Conservation (phyloP, 2,329 filamentous ascomycete species). For the Fusarium pseudocircinatum region DNA sequence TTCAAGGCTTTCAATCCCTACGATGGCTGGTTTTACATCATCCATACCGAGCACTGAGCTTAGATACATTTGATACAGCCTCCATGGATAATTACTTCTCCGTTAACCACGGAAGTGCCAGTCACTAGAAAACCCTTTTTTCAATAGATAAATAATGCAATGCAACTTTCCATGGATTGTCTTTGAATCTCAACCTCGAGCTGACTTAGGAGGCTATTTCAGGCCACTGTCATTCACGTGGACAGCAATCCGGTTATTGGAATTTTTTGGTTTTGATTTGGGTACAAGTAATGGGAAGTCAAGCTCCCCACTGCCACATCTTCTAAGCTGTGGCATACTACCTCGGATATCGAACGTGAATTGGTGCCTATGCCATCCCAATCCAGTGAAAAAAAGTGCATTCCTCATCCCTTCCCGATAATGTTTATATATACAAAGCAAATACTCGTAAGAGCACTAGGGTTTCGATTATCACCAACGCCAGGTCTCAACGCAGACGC, state of each 20-base stretch:
- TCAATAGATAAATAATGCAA: slow-evolving; percentile 17
- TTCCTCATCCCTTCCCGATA: slow-evolving; percentile 36
- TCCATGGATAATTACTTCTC: background rate
- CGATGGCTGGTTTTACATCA: background rate
- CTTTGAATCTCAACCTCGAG: background rate
- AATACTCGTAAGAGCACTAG: slow-evolving; percentile 41
- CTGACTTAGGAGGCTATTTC: background rate
- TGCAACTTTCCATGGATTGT: background rate
- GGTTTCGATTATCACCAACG: slow-evolving; percentile 44
- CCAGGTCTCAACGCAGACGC: slow-evolving; percentile 44
- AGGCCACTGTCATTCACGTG: background rate
- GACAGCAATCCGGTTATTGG: background rate
- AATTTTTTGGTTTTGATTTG: slow-evolving; percentile 31
- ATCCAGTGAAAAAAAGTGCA: slow-evolving; percentile 29
- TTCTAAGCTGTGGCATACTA: slow-evolving; percentile 10
- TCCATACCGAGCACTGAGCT: background rate
- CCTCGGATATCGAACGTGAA: slow-evolving; percentile 32
- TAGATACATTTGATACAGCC: slow-evolving; percentile 8
- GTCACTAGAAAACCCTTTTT: background rate
- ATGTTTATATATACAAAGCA: slow-evolving; percentile 46
- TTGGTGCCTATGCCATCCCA: slow-evolving; percentile 28
- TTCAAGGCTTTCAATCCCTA: background rate
- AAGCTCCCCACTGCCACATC: slow-evolving; percentile 17
- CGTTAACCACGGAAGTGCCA: background rate
- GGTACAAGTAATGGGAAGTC: slow-evolving; percentile 9